phyloP scores from a whole-genome alignment of 371 early-diverging fungal species.

The Dichotomocladium elegans region DNA sequence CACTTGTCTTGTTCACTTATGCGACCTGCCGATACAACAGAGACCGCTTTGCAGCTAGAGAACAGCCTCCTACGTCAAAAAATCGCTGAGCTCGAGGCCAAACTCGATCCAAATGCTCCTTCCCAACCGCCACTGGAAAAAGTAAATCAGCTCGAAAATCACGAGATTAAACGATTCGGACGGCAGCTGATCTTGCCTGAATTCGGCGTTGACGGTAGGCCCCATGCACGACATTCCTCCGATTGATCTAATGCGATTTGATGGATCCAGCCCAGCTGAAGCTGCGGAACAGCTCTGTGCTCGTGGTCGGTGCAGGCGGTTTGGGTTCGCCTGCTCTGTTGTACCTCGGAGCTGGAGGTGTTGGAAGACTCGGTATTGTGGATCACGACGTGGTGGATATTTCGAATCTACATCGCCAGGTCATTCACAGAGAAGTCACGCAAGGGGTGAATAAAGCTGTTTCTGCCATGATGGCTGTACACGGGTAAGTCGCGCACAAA shows the following conservation, averaged over 20 bases:
- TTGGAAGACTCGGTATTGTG: slow-evolving; percentile 90
- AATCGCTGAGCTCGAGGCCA: slow-evolving; percentile 25
- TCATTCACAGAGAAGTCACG: slow-evolving; percentile 82
- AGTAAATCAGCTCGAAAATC: slow-evolving; percentile 36
- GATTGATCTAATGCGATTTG: background rate
- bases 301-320: slow-evolving; percentile 98
- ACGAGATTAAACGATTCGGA: slow-evolving; percentile 85
- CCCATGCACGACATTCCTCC: background rate
- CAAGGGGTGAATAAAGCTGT: slow-evolving; percentile 79
- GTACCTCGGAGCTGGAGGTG: slow-evolving; percentile 93
- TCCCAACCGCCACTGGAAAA: slow-evolving; percentile 16
- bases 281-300: slow-evolving; percentile 72
- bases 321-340: slow-evolving; percentile 90
- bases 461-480: slow-evolving; percentile 67
- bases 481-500: slow-evolving; percentile 41
- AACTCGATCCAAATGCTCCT: background rate
- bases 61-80: slow-evolving; percentile 20
- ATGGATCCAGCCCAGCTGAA: slow-evolving; percentile 78
- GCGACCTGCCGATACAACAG: no score
- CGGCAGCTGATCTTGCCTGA: slow-evolving; percentile 91
- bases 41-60: no score
- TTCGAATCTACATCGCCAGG: slow-evolving; percentile 96
- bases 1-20: no score
- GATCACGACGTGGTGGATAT: slow-evolving; percentile 95
- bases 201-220: slow-evolving; percentile 73